Evolutionary conservation across 1,284 basidiomycete genomes (phyloP).

Genomic region (Cryptococcus jaspeensis): DNA sequence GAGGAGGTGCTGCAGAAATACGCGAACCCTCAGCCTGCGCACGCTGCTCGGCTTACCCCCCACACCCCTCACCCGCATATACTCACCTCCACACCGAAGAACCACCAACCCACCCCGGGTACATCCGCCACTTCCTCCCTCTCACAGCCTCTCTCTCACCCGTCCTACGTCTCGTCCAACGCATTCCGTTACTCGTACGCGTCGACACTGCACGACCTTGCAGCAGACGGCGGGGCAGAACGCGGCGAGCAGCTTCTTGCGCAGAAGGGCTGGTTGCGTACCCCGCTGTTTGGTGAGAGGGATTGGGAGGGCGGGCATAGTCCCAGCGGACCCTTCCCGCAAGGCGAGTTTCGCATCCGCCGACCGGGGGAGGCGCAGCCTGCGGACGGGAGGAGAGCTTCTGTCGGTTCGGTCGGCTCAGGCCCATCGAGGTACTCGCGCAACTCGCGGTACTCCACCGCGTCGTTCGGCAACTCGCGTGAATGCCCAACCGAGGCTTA

Average conservation of each 20-base stretch:
- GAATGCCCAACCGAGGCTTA: too few species aligned
- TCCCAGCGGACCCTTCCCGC: slow-evolving; percentile 11
- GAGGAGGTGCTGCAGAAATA: too few species aligned
- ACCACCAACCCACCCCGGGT: not conserved
- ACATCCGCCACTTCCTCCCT: slow-evolving; percentile 1
- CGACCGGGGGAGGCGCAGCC: not conserved
- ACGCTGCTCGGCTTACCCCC: too few species aligned
- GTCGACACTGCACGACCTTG: slow-evolving; percentile 29
- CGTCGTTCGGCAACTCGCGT: too few species aligned
- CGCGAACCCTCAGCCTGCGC: too few species aligned
- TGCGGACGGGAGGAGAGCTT: too few species aligned
- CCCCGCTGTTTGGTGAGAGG: slow-evolving; percentile 7
- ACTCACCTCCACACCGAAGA: too few species aligned
- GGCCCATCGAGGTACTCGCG: too few species aligned
- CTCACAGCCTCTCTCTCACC: slow-evolving; percentile 8
- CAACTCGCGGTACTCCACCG: too few species aligned
- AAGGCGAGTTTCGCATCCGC: not conserved
- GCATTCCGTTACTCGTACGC: slow-evolving; percentile 30
- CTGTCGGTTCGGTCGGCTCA: too few species aligned
- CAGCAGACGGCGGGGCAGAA: slow-evolving; percentile 18
- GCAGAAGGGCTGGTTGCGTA: slow-evolving; percentile 29
- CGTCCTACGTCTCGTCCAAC: slow-evolving; percentile 2
- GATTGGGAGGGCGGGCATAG: slow-evolving; percentile 8
- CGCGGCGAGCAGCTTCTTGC: slow-evolving; percentile 18
- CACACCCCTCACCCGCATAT: too few species aligned